Base-by-base conservation (phyloP, 192 early-diverging fungal species). In the Coemansia reversa region DNA sequence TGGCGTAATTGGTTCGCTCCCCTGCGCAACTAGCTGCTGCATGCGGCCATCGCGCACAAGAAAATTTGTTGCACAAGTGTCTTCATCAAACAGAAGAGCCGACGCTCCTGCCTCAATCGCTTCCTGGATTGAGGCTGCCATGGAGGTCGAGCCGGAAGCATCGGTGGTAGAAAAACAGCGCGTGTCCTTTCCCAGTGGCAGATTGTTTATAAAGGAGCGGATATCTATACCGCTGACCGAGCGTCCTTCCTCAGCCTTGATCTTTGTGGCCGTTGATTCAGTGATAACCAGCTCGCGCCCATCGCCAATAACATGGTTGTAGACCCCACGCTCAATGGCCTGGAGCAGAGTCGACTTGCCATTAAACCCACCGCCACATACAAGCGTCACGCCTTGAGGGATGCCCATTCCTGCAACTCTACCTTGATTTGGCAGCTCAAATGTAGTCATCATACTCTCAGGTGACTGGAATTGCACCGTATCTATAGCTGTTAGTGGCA, bases 41-140 rank as follows among this genome's bases (percentile, higher is more conserved):
- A 87, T 87, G 22, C 86, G 79, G 14, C 60, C 49, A 47, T 87
- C 86, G 9, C 83, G 82, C 28, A 86, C 72, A n/a, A 87, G 66
- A 60, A 87, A 87, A 57, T 87, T 87, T 11, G 84, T 87, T 18
- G 86, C 86, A 22, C 84, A 85, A 2, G 84, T 86, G 58, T 87
- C 86, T 51, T 87, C 86, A 58, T 87, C 86, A 54, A 84, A 79
- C 23, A 85, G 51, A 8, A 87, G 58, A 0, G 70, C 70, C 2
- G 65, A 61, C 12, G 70, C 68, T 7, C 73, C 74, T 1, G 72
- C 63, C 60, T 85, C 83, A 27, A 84, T 62, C 7, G 74, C 77
- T 49, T 85, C 86, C 62, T 84, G 82, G 18, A 87, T 83, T 8
- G 72, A 76, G 6, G 86, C 86, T 0, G 86, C 86, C 84, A 85